These are phyloP conservation scores for Termitomyces sp. DNA, from an alignment of 768 basidiomycete genomes.

Conservation along the genomic window DNA sequence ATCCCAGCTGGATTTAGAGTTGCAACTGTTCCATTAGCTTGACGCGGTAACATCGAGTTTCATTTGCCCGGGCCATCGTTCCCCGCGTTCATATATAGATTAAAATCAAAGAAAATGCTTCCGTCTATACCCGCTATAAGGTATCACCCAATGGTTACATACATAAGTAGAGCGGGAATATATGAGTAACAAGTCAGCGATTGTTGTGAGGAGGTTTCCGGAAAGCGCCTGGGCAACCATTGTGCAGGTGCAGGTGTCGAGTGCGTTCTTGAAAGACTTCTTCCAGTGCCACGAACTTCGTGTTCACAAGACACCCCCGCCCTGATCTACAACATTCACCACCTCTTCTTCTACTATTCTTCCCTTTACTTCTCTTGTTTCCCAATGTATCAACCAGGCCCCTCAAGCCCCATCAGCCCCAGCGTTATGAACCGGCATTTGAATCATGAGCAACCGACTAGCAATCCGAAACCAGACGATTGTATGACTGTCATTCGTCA, in stretches of 20 bases:
- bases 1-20: neutral
- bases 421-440: conserved; percentile 24
- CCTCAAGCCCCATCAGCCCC: conserved; percentile 27
- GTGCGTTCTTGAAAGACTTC: conserved; percentile 7
- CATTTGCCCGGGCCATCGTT: neutral
- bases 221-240: conserved; percentile 22
- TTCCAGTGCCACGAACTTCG: conserved; percentile 3
- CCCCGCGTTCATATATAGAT: neutral
- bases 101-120: neutral
- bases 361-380: neutral
- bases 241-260: conserved; percentile 24
- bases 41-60: neutral
- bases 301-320: conserved; percentile 6
- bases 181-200: neutral
- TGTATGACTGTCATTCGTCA: conserved; percentile 24
- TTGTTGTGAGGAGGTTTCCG: neutral
- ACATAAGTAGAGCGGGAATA: neutral
- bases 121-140: neutral
- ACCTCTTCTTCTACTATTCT: conserved; percentile 8
- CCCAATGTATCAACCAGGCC: conserved; percentile 33
- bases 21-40: neutral
- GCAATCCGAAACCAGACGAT: conserved; percentile 37
- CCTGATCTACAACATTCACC: conserved; percentile 13
- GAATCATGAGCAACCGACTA: conserved; percentile 29
- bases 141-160: neutral